Base-by-base conservation (phyloP, 768 basidiomycete genomes). In the Amanita jacksonii region DNA sequence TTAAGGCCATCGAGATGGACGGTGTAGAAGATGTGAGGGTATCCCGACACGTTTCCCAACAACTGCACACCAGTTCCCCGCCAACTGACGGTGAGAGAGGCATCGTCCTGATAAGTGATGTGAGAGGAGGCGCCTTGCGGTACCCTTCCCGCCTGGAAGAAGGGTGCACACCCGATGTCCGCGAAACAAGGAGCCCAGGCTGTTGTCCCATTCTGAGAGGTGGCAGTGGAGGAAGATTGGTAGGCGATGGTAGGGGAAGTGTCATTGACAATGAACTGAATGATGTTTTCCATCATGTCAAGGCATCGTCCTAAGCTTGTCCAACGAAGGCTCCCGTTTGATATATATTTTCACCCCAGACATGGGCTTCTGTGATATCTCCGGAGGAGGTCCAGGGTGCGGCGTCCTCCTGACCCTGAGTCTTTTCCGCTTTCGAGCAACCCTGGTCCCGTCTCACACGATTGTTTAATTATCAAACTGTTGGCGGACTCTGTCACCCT, bases 121-220 rank as follows among this genome's bases (percentile, higher is more conserved):
- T 87, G 85, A 20, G 62, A 65, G 49, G 74, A 81, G 5, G 66
- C 67, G 8, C 83, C 83, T 31, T 61, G 65, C 10, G 77, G 80
- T 32, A 63, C 58, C 41, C 67, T 57, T 12, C 73, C 75, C 9
- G 59, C 46, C 24, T 50, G 44, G 0, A 69, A 65, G 0, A 16
- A 12, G 27, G 6, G 6, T 28, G 12, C 12, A 6, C 27, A 28
- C 27, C 76, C 78, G 9, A 77, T 72, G 32, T 33, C 38, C 2
- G 64, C 59, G 59, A 73, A 85, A 61, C 68, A 74, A 13, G 82
- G 74, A 55, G 77, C 77, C 86, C 86, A 89, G 54, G 83, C 83
- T 20, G 65, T 67, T 28, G 12, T 28, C 27, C n/a, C n/a, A 15
- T 59, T 53, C 32, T 23, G 68, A 57, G 31, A 72, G 63, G 45